Conservation (phyloP, 371 early-diverging fungal genomes). For the Saksenaea vasiformis region DNA sequence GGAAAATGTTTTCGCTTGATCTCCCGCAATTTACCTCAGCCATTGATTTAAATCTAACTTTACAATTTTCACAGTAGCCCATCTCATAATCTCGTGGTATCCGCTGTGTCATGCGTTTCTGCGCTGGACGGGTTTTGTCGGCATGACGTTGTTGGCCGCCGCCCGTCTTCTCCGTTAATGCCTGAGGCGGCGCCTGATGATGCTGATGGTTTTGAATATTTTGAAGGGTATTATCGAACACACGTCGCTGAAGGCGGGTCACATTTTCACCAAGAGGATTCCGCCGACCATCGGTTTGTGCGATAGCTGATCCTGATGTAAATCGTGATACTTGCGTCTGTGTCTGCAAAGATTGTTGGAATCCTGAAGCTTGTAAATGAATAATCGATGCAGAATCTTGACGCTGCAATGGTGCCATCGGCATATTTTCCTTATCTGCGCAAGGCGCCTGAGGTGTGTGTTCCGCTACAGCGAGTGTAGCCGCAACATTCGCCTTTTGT, state of each 20-base stretch:
- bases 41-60: constrained; percentile 22
- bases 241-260: constrained; percentile 32
- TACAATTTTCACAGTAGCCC: constrained; percentile 46
- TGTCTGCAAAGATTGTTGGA: constrained; percentile 18
- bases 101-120: constrained; percentile 7
- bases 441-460: neutral
- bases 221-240: constrained; percentile 26
- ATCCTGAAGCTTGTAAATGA: constrained; percentile 24
- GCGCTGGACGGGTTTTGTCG: constrained; percentile 9
- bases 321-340: constrained; percentile 2
- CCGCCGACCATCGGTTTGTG: constrained; percentile 12
- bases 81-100: constrained; percentile 13
- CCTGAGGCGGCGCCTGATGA: constrained; percentile 2
- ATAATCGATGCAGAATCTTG: constrained; percentile 13
- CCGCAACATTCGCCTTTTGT: neutral
- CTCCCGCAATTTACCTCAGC: constrained; percentile 31
- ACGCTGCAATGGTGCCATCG: neutral
- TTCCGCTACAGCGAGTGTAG: neutral
- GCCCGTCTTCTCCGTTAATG: constrained; percentile 11
- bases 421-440: neutral
- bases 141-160: constrained; percentile 8
- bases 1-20: neutral
- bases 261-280: constrained; percentile 30
- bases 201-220: constrained; percentile 4
- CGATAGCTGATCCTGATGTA: constrained; percentile 16